Evolutionary conservation across 768 basidiomycete species (phyloP), one percentile per base, ranked within the genome.

Genomic region (Botryobasidium botryosum): DNA sequence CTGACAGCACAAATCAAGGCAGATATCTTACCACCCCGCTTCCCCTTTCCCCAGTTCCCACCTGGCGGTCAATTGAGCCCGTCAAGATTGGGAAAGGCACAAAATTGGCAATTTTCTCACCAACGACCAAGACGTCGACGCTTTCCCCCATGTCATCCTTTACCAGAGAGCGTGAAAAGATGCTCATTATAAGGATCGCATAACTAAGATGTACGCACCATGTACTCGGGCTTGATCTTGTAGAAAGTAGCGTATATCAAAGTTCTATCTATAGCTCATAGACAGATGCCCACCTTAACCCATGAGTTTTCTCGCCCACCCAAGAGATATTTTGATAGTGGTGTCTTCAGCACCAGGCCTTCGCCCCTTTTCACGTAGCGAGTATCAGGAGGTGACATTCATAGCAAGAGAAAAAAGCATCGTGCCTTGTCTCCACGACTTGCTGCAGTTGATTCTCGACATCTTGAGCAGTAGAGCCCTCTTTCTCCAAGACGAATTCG

Each of bases 91-190:
- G 20, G 36, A n/a, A 40, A 36, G n/a, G 35, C 1, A 29, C 12
- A 44, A 18, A 53, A 44, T 23, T n/a, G 23, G 21, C 33, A 25
- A 35, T 25, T 29, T 7, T 27, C 46, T 31, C 6, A 44, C 86
- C 85, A 27, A 97, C 75, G 20, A 97, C 88, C 6, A 97, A 62
- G 1, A 92, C 74, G 53, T 96, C 92, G 3, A 91, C 78, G 0
- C 82, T 90, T 63, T 94, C 88, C 5, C 85, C 87, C 71, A 91
- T 74, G 49, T 85, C 80, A 52, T 91, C 87, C 83, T 85, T 43
- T 6, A 18, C 8, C 25, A 24, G 17, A 20, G 25, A 12, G 27
- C 17, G 20, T 40, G 5, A 28, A 35, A 4, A 23, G 10, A 0
- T 38, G 20, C 15, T 20, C 33, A 7, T 44, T 12, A 25, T 35